Conservation (phyloP, 371 early-diverging fungal species). For the Mortierella polycephala region DNA sequence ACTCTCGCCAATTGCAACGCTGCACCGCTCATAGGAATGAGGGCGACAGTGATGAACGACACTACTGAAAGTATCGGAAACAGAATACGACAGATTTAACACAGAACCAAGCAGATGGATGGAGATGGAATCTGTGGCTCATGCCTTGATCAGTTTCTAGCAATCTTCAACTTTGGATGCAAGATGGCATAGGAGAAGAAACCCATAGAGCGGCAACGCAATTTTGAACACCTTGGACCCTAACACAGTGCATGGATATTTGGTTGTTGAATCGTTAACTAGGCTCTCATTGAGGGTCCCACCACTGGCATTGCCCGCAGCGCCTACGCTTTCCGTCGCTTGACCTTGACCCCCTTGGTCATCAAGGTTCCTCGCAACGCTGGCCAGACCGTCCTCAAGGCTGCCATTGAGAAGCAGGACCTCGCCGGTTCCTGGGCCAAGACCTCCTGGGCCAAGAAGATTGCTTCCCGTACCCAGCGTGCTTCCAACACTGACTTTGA, state of each 20-base stretch:
- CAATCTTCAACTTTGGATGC: no score
- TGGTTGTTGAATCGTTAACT: neutral
- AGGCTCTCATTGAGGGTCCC: conserved; percentile 97
- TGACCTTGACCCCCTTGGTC: conserved; percentile 89
- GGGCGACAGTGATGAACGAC: no score
- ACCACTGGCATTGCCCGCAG: conserved; percentile 94
- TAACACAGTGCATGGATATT: neutral
- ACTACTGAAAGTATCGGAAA: no score
- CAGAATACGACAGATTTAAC: no score
- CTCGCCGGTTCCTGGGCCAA: conserved; percentile 82
- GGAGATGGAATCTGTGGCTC: no score
- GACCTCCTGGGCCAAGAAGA: conserved; percentile 96
- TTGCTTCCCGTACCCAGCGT: conserved; percentile 82
- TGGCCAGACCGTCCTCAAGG: conserved; percentile 81
- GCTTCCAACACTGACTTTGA: conserved; percentile 92
- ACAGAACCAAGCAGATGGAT: no score
- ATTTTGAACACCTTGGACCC: no score
- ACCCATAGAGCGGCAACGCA: no score
- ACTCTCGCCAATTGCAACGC: no score
- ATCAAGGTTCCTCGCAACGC: conserved; percentile 89
- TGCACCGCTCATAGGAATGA: no score
- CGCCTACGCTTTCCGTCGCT: conserved; percentile 85
- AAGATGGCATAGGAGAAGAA: no score
- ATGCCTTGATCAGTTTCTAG: no score
- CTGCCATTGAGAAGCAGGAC: conserved; percentile 86